Conservation (phyloP, 2,329 filamentous ascomycete species). For the Pestalotiopsis fici region DNA sequence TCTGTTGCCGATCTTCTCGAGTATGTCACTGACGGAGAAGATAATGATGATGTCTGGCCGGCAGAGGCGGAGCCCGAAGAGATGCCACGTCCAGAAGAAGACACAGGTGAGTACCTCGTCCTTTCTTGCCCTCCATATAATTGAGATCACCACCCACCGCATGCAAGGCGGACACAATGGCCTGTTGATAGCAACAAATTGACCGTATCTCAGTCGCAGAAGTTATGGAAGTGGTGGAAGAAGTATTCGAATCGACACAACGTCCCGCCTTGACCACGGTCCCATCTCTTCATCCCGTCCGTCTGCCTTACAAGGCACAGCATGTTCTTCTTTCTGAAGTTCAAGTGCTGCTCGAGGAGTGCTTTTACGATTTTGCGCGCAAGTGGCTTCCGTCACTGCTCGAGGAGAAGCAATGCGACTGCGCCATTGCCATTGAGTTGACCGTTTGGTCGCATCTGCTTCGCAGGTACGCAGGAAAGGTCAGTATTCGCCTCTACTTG, state of each 20-base stretch:
- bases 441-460: constrained; percentile 33
- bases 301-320: constrained; percentile 34
- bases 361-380: constrained; percentile 38
- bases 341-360: constrained; percentile 37
- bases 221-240: not conserved
- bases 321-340: constrained; percentile 35
- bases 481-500: not conserved
- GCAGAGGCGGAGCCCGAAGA: not conserved
- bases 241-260: not conserved
- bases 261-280: not conserved
- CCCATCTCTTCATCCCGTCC: constrained; percentile 30
- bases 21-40: not conserved
- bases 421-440: constrained; percentile 35
- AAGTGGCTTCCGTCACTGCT: constrained; percentile 31
- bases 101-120: no score
- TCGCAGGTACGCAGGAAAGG: constrained; percentile 14
- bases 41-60: not conserved
- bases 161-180: no score
- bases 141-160: no score
- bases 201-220: no score
- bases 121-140: no score
- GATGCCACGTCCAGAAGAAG: no score
- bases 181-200: no score
- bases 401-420: constrained; percentile 28
- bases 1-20: not conserved